These are phyloP conservation scores for Dactylorhiza incarnata DNA, from an alignment of 106 monocot species.

Conservation along the genomic window DNA sequence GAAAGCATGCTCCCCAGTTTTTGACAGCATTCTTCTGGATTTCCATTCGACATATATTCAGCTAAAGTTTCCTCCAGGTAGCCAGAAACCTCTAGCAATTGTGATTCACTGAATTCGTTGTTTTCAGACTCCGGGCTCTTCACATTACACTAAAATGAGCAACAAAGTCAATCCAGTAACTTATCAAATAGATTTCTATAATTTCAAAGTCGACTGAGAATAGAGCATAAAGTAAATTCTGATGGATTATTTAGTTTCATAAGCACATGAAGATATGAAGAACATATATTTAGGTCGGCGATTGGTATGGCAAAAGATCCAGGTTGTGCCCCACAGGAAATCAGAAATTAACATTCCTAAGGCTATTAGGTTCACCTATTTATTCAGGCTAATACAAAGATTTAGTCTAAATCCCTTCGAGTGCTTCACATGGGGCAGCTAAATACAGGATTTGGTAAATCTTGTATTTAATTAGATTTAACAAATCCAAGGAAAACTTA, in stretches of 20 bases:
- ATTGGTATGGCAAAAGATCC: background rate
- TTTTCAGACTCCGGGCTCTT: slow-evolving; percentile 18
- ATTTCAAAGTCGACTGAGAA: background rate
- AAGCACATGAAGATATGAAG: background rate
- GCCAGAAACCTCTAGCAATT: slow-evolving; percentile 25
- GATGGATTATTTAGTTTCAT: too few relatives aligned
- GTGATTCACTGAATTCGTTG: background rate
- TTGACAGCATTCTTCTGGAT: slow-evolving; percentile 43
- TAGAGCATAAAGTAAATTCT: too few relatives aligned
- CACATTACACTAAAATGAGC: slow-evolving; percentile 20
- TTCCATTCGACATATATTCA: slow-evolving; percentile 43
- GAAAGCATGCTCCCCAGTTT: slow-evolving; percentile 55
- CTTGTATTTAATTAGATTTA: too few relatives aligned
- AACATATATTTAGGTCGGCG: background rate
- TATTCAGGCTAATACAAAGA: too few relatives aligned
- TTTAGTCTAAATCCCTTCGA: too few relatives aligned
- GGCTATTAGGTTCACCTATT: too few relatives aligned
- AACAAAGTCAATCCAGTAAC: background rate
- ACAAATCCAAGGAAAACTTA: too few relatives aligned
- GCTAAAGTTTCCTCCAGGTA: slow-evolving; percentile 42
- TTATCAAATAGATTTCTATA: background rate
- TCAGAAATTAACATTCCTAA: background rate
- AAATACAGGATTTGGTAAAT: too few relatives aligned
- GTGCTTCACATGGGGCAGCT: too few relatives aligned
- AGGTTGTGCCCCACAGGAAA: background rate